Conservation (phyloP, 2,329 filamentous ascomycete species). For the Aotearoamyces nothofagi region DNA sequence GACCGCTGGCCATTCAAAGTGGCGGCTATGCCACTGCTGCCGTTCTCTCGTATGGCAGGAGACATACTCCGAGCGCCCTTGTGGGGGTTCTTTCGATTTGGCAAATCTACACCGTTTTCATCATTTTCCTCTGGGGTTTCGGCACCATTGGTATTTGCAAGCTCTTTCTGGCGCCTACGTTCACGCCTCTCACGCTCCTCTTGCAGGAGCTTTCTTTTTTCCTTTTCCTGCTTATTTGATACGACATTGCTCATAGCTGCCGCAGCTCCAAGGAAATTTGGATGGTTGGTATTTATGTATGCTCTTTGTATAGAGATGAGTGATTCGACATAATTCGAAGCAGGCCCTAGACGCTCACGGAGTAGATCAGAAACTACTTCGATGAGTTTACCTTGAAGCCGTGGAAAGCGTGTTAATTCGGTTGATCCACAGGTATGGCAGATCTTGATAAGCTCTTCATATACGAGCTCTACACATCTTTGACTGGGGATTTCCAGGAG, state of each 20-base stretch:
- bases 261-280: conserved; percentile 92
- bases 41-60: conserved; percentile 59
- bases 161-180: conserved; percentile 66
- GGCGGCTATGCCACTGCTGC: conserved; percentile 41
- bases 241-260: conserved; percentile 97
- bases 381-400: conserved; percentile 90
- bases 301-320: conserved; percentile 94
- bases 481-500: conserved; percentile 88
- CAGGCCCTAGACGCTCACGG: conserved; percentile 78
- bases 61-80: conserved; percentile 65
- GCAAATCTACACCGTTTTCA: conserved; percentile 30
- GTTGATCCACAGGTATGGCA: conserved; percentile 96
- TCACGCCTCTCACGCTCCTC: conserved; percentile 83
- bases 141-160: conserved; percentile 59
- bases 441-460: conserved; percentile 98
- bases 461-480: conserved; percentile 92
- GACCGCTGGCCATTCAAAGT: conserved; percentile 52
- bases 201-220: conserved; percentile 63
- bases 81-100: conserved; percentile 35
- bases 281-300: conserved; percentile 99
- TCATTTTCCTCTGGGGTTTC: conserved; percentile 50
- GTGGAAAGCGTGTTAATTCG: conserved; percentile 80
- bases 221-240: conserved; percentile 83
- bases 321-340: conserved; percentile 85
- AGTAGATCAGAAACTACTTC: conserved; percentile 95